These are phyloP conservation scores for Pleurotus citrinopileatus DNA, from an alignment of 768 basidiomycete genomes.

Conservation along the genomic window DNA sequence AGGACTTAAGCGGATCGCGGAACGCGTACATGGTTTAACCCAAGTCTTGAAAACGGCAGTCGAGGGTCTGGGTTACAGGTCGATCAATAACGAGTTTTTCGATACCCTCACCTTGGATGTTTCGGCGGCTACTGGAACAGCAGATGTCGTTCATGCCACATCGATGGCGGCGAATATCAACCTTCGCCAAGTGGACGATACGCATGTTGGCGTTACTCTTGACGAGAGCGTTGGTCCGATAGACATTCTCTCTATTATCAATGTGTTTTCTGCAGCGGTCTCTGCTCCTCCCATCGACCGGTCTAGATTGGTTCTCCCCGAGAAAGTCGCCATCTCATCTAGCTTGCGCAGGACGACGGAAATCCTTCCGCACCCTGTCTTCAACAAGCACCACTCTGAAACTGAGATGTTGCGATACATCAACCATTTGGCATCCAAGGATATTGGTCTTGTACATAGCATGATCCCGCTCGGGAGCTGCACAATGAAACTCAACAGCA, in stretches of 20 bases:
- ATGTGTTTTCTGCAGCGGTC: conserved; percentile 74
- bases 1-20: conserved; percentile 81
- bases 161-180: conserved; percentile 74
- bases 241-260: conserved; percentile 75
- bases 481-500: conserved; percentile 98
- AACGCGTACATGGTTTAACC: conserved; percentile 87
- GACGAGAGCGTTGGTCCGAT: conserved; percentile 84
- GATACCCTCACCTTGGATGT: conserved; percentile 87
- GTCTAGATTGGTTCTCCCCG: conserved; percentile 43
- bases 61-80: conserved; percentile 70
- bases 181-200: conserved; percentile 72
- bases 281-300: conserved; percentile 45
- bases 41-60: conserved; percentile 69
- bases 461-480: conserved; percentile 97
- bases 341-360: conserved; percentile 58
- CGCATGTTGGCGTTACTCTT: conserved; percentile 81
- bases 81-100: conserved; percentile 77
- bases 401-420: conserved; percentile 99
- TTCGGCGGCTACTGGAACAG: conserved; percentile 50
- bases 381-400: conserved; percentile 97
- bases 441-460: conserved; percentile 89
- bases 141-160: conserved; percentile 63
- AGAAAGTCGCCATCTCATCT: conserved; percentile 48
- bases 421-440: conserved; percentile 90
- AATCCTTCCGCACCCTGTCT: conserved; percentile 85